These are phyloP conservation scores for Tolypocladium ovalisporum DNA, from an alignment of 2,329 filamentous ascomycete species.

Conservation along the genomic window DNA sequence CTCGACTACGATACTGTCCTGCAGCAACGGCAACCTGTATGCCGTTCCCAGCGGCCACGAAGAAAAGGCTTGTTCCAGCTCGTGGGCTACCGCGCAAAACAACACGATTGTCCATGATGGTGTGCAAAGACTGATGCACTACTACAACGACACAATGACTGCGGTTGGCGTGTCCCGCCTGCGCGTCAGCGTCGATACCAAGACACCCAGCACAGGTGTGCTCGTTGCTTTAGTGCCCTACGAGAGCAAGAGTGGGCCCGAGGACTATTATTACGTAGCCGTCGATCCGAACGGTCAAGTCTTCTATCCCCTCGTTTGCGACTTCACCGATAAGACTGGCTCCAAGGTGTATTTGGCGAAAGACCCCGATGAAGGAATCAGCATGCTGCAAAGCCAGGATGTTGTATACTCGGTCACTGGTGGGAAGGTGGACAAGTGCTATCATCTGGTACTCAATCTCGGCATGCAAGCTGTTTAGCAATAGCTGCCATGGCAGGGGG, in stretches of 20 bases:
- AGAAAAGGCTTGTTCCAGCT: conserved; percentile 10
- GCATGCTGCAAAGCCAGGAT: conserved; percentile 11
- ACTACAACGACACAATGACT: conserved; percentile 21
- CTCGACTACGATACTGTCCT: conserved; percentile 15
- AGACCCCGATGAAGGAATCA: conserved; percentile 11
- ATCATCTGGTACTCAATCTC: background rate
- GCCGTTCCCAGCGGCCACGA: conserved; percentile 9
- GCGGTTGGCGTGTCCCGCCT: conserved; percentile 18
- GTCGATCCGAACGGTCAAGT: conserved; percentile 10
- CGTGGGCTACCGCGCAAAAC: conserved; percentile 10
- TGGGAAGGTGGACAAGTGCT: conserved; percentile 10
- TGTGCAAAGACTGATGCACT: conserved; percentile 16
- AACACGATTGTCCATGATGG: conserved; percentile 13
- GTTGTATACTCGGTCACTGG: conserved; percentile 15
- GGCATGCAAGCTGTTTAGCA: background rate
- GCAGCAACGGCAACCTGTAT: conserved; percentile 24
- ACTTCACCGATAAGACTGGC: conserved; percentile 9
- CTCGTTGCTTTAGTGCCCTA: conserved; percentile 9
- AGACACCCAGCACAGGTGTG: conserved; percentile 8
- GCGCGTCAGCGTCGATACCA: conserved; percentile 9
- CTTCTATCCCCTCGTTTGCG: conserved; percentile 18
- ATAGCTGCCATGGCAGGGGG: background rate
- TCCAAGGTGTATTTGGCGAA: conserved; percentile 16
- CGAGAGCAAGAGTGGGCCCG: background rate
- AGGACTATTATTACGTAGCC: conserved; percentile 9